A percentile compares a stretch with the other conserved stretches of the same genome.
Evolutionary conservation across 2,329 filamentous ascomycete genomes (phyloP).

Genomic region (Chlorencoelia australis): DNA sequence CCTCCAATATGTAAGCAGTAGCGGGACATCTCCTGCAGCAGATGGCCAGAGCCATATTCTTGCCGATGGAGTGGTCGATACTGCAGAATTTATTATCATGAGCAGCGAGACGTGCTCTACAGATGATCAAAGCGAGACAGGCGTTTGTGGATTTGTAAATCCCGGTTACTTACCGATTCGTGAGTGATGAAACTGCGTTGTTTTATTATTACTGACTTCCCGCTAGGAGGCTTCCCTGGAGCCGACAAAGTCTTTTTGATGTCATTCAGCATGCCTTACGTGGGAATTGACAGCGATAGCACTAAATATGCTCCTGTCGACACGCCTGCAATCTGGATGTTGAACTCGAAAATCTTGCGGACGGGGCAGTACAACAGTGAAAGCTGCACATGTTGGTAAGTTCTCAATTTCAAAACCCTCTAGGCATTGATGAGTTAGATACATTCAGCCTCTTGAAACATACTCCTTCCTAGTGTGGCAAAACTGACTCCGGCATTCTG

Average conservation of each 20-base stretch:
- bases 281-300: too few relatives aligned
- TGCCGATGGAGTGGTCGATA: constrained; percentile 36
- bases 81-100: constrained; percentile 41
- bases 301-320: constrained; percentile 43
- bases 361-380: constrained; percentile 55
- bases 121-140: constrained; percentile 37
- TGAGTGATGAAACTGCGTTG: constrained; percentile 23
- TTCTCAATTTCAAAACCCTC: too few relatives aligned
- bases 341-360: constrained; percentile 64
- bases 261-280: constrained; percentile 62
- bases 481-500: too few relatives aligned
- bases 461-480: too few relatives aligned
- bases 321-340: constrained; percentile 67
- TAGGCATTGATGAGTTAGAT: constrained; percentile 51
- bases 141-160: constrained; percentile 37
- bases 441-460: too few relatives aligned
- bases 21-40: too few relatives aligned
- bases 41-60: too few relatives aligned
- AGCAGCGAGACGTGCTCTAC: too few relatives aligned
- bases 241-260: constrained; percentile 63
- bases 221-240: constrained; percentile 58
- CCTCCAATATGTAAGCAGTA: too few relatives aligned
- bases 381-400: constrained; percentile 62
- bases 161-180: constrained; percentile 40
- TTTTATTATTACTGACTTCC: constrained; percentile 9